Conservation (phyloP, 768 basidiomycete species). For the Macrolepiota fuliginosa region DNA sequence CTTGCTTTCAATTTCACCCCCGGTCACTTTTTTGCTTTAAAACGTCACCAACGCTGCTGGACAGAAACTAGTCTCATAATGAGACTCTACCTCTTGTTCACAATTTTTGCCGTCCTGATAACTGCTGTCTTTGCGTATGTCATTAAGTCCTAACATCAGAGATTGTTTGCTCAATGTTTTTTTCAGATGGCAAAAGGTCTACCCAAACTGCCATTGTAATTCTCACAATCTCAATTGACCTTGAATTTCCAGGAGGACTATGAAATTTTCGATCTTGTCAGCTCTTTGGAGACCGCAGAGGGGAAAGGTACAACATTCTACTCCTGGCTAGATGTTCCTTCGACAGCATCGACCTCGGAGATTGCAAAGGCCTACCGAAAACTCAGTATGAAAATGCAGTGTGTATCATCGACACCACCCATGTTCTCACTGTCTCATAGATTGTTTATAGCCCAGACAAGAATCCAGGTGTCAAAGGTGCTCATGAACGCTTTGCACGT, state of each 20-base stretch:
- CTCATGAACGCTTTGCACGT: slow-evolving; percentile 89
- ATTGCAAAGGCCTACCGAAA: slow-evolving; percentile 91
- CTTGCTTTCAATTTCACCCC: not conserved
- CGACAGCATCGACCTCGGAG: slow-evolving; percentile 70
- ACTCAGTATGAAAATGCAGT: slow-evolving; percentile 90
- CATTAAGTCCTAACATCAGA: not conserved
- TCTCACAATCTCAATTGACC: not conserved
- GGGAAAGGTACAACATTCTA: slow-evolving; percentile 97
- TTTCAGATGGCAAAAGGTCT: slow-evolving; percentile 72
- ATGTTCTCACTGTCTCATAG: not conserved
- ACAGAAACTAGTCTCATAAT: slow-evolving; percentile 28
- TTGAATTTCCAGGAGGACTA: slow-evolving; percentile 70
- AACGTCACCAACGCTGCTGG: not conserved
- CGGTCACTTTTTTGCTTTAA: not conserved
- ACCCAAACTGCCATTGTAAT: slow-evolving; percentile 9
- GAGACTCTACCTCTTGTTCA: slow-evolving; percentile 46
- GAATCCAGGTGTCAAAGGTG: slow-evolving; percentile 79
- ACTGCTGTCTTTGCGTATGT: slow-evolving; percentile 62
- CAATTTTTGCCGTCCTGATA: slow-evolving; percentile 49
- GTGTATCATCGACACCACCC: slow-evolving; percentile 25
- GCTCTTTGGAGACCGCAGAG: slow-evolving; percentile 75
- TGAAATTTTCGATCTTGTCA: slow-evolving; percentile 94
- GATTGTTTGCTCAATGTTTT: slow-evolving; percentile 11
- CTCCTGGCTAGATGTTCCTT: slow-evolving; percentile 82
- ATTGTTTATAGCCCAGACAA: slow-evolving; percentile 78